These are phyloP conservation scores for Dioscorea alata DNA, from an alignment of 106 monocot genomes.

Conservation along the genomic window DNA sequence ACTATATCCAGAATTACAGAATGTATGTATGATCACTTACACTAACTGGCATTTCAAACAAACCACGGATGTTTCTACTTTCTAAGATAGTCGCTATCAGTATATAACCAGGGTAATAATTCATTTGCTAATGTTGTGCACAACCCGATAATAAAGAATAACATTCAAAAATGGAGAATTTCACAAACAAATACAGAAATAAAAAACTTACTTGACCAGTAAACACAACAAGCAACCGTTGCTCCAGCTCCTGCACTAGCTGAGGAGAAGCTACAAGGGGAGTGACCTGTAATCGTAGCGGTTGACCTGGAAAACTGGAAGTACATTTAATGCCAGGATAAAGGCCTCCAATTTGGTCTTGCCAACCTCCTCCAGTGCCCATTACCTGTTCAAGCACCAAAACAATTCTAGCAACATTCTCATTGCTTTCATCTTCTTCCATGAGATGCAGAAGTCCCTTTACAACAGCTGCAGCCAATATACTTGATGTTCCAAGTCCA, in stretches of 20 bases:
- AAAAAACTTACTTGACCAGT: conserved; percentile 75
- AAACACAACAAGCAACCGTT: conserved; percentile 83
- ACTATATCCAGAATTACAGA: too few species aligned
- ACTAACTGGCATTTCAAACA: too few species aligned
- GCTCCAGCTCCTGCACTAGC: conserved; percentile 55
- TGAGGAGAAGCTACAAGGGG: conserved; percentile 54
- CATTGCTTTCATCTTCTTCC: conserved; percentile 80
- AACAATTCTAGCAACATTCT: conserved; percentile 88
- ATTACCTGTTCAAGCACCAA: conserved; percentile 85
- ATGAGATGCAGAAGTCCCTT: conserved; percentile 83
- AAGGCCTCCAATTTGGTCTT: conserved; percentile 96
- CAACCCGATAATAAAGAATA: too few species aligned
- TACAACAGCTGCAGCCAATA: conserved; percentile 91
- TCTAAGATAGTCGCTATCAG: too few species aligned
- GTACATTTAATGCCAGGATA: conserved; percentile 93
- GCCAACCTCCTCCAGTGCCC: conserved; percentile 99
- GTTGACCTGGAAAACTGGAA: conserved; percentile 76
- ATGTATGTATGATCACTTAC: too few species aligned
- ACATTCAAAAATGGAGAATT: too few species aligned
- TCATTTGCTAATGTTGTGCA: too few species aligned
- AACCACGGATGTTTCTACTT: too few species aligned
- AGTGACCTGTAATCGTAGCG: conserved; percentile 64
- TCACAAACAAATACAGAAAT: not conserved
- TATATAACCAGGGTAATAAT: too few species aligned
- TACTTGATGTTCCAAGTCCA: conserved; percentile 95